Conservation (phyloP, 2,329 filamentous ascomycete genomes). For the Xylariomycetidae sp. region DNA sequence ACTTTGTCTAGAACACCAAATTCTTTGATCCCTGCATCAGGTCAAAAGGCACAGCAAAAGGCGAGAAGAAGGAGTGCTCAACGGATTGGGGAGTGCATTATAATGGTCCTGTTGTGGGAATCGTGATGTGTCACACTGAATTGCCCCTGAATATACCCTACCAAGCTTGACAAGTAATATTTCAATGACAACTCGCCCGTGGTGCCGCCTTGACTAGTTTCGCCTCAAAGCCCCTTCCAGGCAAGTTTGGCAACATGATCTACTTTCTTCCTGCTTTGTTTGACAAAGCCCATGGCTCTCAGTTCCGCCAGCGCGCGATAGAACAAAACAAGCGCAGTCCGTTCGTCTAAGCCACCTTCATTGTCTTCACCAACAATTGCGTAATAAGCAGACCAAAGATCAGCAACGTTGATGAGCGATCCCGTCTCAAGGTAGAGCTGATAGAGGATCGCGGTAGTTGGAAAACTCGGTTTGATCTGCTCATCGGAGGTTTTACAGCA, state of each 20-base stretch:
- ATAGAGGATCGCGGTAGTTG: slow-evolving; percentile 69
- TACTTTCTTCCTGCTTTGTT: slow-evolving; percentile 82
- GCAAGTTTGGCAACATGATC: slow-evolving; percentile 83
- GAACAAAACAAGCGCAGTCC: slow-evolving; percentile 67
- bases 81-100: slow-evolving; percentile 4
- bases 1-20: slow-evolving; percentile 18
- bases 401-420: slow-evolving; percentile 70
- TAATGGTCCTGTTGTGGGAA: no score
- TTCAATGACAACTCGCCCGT: no score
- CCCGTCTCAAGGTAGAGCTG: slow-evolving; percentile 76
- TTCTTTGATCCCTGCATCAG: slow-evolving; percentile 16
- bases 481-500: slow-evolving; percentile 55
- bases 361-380: slow-evolving; percentile 51
- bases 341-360: slow-evolving; percentile 42
- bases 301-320: slow-evolving; percentile 83
- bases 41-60: slow-evolving; percentile 9
- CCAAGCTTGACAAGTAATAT: no score
- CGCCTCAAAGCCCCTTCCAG: slow-evolving; percentile 61
- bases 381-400: slow-evolving; percentile 74
- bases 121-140: slow-evolving; percentile 2
- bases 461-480: slow-evolving; percentile 56
- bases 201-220: no score
- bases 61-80: background rate
- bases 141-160: slow-evolving; percentile 2
- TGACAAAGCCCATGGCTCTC: slow-evolving; percentile 80